Evolutionary conservation across 164 flowering plant species (phyloP).

Genomic region (Magnolia changhungtana): DNA sequence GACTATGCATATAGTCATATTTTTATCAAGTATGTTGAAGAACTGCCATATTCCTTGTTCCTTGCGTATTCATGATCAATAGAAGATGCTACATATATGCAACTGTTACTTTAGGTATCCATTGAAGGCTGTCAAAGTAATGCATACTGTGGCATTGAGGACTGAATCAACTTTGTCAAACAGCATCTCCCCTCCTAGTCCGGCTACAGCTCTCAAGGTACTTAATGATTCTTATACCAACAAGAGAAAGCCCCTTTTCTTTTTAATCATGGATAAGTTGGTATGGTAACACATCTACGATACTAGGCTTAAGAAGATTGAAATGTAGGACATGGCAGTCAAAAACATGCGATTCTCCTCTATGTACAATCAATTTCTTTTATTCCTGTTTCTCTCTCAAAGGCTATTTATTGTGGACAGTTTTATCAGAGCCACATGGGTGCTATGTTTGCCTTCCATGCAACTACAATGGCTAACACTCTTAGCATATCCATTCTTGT

Average conservation of each 20-base stretch:
- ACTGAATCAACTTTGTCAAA: conserved; percentile 69
- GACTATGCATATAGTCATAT: neutral
- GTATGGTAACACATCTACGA: neutral
- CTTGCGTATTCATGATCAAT: neutral
- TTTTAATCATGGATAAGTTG: neutral
- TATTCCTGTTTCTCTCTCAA: neutral
- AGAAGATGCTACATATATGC: neutral
- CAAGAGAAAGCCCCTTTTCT: neutral
- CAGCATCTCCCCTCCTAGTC: conserved; percentile 34
- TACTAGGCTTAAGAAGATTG: neutral
- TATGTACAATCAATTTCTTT: neutral
- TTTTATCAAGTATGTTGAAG: neutral
- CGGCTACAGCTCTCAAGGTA: conserved; percentile 46
- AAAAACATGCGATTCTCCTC: neutral
- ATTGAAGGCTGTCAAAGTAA: conserved; percentile 90
- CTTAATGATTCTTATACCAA: neutral
- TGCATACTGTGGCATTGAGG: conserved; percentile 91
- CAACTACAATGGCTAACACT: conserved; percentile 91
- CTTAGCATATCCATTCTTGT: conserved; percentile 83
- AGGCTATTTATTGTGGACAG: conserved; percentile 2
- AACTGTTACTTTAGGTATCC: conserved; percentile 54
- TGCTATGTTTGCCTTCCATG: conserved; percentile 89
- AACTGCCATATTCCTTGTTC: neutral
- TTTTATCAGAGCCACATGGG: conserved; percentile 79
- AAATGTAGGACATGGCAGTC: neutral